A percentile compares a stretch with the other conserved stretches of the same genome.
Conservation (phyloP, 1,139 yeast species). For the Zygosaccharomyces pseudobailii region DNA sequence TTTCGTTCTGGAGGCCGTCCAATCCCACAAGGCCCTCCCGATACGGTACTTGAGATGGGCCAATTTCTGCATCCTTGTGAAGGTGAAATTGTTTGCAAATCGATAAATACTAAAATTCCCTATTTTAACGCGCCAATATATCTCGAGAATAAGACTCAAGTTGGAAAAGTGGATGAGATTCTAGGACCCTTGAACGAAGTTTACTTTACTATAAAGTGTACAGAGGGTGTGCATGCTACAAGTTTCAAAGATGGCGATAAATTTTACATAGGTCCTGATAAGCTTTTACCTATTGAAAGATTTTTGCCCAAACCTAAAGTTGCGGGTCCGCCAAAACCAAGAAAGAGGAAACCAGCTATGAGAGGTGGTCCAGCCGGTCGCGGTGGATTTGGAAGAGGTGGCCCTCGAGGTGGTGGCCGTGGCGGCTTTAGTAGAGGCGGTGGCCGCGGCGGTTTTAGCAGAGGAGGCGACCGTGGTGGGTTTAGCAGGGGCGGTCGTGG, state of each 20-base stretch:
- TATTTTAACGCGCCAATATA: conserved; percentile 98
- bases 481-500: conserved; percentile 39
- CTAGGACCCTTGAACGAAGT: conserved; percentile 97
- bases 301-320: conserved; percentile 89
- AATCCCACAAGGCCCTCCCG: conserved; percentile 63
- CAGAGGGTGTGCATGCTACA: conserved; percentile 91
- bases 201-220: conserved; percentile 89
- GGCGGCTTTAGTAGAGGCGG: conserved; percentile 47
- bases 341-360: conserved; percentile 48
- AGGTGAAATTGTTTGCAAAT: conserved; percentile 95
- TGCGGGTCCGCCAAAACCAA: conserved; percentile 74
- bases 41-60: conserved; percentile 91
- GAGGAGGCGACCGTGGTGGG: conserved; percentile 42
- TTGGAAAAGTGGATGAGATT: conserved; percentile 97
- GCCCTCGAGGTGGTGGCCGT: conserved; percentile 46
- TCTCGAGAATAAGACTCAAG: conserved; percentile 88
- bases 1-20: conserved; percentile 25
- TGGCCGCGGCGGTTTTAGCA: conserved; percentile 38
- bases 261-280: conserved; percentile 92
- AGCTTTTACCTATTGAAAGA: conserved; percentile 90
- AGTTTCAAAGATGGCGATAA: conserved; percentile 95
- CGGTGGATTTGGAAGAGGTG: conserved; percentile 31
- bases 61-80: conserved; percentile 87
- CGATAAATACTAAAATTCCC: conserved; percentile 90
- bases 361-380: conserved; percentile 47